Evolutionary conservation across 129 eudicot species (phyloP), one percentile per base, ranked within the genome.

Genomic region (Helianthus tuberosus): DNA sequence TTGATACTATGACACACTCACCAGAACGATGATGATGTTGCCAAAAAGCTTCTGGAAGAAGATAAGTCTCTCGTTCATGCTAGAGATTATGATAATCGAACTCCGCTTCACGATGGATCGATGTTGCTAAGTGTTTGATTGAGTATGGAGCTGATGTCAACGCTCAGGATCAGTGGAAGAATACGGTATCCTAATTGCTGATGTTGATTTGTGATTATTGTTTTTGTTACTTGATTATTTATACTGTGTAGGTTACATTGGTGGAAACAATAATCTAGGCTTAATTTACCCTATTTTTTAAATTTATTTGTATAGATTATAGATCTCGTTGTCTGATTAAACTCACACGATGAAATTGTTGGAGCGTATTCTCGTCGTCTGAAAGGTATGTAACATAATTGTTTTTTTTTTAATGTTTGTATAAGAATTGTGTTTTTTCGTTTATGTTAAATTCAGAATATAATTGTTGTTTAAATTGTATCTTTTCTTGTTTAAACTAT

Each of bases 141-240:
- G 89, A 88, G 43, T 77, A 50, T 57, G 90, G 94, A 13, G 98
- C 98, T 49, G 96, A 93, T 65, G 89, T 93, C 66, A 93, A 93
- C 80, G 92, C 96, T 46, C 96, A 82, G 17, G 98, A 93, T 86
- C 98, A 96, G 13, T 93, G 98, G 98, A 93, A 81, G 64, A 93
- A 93, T 74, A 93, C 98, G 71, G 98, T 92, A 76, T 44, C 47
- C 1, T 3, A 39, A 36, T 62, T 8, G 38, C 20, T 15, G 57
- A 49, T 73, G 35, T 65, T 64, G 48, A 16, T 23, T 5, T 36
- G 6, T 20, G 43, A 53, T 60, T 12, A 46, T 1, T 39, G 6
- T 79, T 20, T 5, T 73, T 0, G 16, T 47, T 20, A 20, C 23
- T 20, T 20, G 23, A 20, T 20, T 20, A 20, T 20, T 20, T 20